Conservation (phyloP, 805 yeast species). For the Candida piceae region DNA sequence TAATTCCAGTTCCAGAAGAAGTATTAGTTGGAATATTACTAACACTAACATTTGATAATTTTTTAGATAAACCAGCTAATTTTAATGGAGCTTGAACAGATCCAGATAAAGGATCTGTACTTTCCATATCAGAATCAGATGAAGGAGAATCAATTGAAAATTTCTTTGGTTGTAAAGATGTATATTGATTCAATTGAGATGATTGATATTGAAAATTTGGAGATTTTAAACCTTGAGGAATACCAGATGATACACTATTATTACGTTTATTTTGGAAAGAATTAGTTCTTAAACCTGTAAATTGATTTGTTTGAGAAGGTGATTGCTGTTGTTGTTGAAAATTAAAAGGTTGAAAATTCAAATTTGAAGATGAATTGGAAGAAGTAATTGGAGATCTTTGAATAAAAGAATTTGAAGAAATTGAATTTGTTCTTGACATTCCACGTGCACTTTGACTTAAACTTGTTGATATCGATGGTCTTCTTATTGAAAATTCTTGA, state of each 20-base stretch:
- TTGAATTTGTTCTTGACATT: constrained; percentile 26
- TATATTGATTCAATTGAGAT: neutral
- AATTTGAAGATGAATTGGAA: constrained; percentile 6
- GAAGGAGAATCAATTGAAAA: constrained; percentile 16
- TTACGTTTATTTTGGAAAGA: neutral
- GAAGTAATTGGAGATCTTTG: constrained; percentile 19
- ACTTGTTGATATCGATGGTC: constrained; percentile 51
- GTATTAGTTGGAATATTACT: neutral
- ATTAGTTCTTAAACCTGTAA: neutral
- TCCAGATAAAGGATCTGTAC: constrained; percentile 5
- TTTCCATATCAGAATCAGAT: constrained; percentile 19
- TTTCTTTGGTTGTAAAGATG: neutral
- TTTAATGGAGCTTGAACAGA: constrained; percentile 9
- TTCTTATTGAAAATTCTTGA: constrained; percentile 40
- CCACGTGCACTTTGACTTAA: constrained; percentile 27
- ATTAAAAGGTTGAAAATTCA: constrained; percentile 8
- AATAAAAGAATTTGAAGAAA: constrained; percentile 12
- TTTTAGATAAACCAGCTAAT: constrained; percentile 22
- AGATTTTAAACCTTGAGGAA: constrained; percentile 7
- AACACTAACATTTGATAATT: constrained; percentile 14
- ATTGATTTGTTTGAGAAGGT: neutral
- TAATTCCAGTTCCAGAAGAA: too few relatives aligned
- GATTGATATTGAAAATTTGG: constrained; percentile 1
- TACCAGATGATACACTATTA: too few relatives aligned
- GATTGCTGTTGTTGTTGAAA: constrained; percentile 2